Conservation (phyloP, 1,139 yeast genomes). For the Sugiyamaella castrensis region DNA sequence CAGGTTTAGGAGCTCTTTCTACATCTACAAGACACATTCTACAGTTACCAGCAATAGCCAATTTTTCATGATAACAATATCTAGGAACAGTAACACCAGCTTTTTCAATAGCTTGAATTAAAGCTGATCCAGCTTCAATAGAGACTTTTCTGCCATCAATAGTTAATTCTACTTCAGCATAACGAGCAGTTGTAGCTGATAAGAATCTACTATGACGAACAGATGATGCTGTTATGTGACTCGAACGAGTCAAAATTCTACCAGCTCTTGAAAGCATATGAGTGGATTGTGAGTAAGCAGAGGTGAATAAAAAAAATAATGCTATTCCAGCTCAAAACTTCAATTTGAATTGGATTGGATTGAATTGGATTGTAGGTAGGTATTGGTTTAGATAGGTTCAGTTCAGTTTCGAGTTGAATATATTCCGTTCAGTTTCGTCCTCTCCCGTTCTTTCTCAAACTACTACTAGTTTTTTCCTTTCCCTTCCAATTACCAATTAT, state of each 20-base stretch:
- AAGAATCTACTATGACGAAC: constrained; percentile 1
- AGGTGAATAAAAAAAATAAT: too few species aligned
- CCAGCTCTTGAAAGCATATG: too few species aligned
- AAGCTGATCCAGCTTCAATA: constrained; percentile 83
- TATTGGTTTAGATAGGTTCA: background rate
- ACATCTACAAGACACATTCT: constrained; percentile 93
- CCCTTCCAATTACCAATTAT: too few species aligned
- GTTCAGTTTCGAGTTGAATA: too few species aligned
- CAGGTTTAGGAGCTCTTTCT: constrained; percentile 85
- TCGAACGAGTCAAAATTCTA: too few species aligned
- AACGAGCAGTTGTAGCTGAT: constrained; percentile 5
- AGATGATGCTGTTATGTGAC: too few species aligned
- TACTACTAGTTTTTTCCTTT: too few species aligned
- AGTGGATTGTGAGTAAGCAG: too few species aligned
- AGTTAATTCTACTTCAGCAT: constrained; percentile 62
- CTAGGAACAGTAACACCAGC: constrained; percentile 88
- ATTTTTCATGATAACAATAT: constrained; percentile 87
- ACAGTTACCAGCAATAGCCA: constrained; percentile 92
- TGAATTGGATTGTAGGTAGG: background rate
- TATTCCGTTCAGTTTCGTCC: too few species aligned
- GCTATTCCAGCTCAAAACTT: too few species aligned
- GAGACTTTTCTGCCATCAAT: constrained; percentile 75
- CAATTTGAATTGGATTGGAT: too few species aligned
- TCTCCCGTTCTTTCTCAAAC: too few species aligned
- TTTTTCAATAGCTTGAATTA: constrained; percentile 88